Conservation (phyloP, 2,329 filamentous ascomycete genomes). For the Talaromyces sp. region DNA sequence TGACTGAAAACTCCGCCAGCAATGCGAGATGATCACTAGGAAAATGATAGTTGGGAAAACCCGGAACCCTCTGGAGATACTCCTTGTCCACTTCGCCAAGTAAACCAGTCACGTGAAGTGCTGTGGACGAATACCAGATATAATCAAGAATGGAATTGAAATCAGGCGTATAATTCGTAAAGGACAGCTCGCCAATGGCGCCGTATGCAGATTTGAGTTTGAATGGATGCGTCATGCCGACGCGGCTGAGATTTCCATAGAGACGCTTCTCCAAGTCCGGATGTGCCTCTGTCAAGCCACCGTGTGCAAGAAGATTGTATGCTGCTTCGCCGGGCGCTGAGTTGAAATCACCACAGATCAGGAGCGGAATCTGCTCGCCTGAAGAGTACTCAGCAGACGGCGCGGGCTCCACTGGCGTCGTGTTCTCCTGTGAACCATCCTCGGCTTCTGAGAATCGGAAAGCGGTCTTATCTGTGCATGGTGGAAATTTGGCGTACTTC, state of each 20-base stretch:
- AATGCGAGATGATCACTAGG: constrained; percentile 88
- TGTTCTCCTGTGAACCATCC: constrained; percentile 35
- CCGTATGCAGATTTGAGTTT: constrained; percentile 86
- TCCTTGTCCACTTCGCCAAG: constrained; percentile 81
- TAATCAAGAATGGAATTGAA: constrained; percentile 93
- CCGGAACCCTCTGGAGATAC: constrained; percentile 79
- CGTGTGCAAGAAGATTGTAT: constrained; percentile 81
- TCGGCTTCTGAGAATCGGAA: constrained; percentile 49
- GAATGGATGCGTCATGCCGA: constrained; percentile 93
- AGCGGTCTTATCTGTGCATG: constrained; percentile 71
- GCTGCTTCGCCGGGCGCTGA: constrained; percentile 81
- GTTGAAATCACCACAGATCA: constrained; percentile 96
- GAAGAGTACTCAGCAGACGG: constrained; percentile 83
- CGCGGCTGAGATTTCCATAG: constrained; percentile 87
- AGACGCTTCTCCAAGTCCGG: constrained; percentile 72
- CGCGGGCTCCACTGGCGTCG: constrained; percentile 55
- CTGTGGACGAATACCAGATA: constrained; percentile 94
- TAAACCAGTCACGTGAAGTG: constrained; percentile 74
- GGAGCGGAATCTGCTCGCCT: constrained; percentile 79
- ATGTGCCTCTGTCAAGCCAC: constrained; percentile 71
- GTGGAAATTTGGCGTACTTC: constrained; percentile 71
- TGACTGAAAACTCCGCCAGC: constrained; percentile 84
- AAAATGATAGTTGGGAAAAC: constrained; percentile 92
- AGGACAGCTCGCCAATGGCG: constrained; percentile 76
- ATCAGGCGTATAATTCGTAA: constrained; percentile 95